Conservation (phyloP, 495 filamentous ascomycete species). For the Penicillium pancosmium region DNA sequence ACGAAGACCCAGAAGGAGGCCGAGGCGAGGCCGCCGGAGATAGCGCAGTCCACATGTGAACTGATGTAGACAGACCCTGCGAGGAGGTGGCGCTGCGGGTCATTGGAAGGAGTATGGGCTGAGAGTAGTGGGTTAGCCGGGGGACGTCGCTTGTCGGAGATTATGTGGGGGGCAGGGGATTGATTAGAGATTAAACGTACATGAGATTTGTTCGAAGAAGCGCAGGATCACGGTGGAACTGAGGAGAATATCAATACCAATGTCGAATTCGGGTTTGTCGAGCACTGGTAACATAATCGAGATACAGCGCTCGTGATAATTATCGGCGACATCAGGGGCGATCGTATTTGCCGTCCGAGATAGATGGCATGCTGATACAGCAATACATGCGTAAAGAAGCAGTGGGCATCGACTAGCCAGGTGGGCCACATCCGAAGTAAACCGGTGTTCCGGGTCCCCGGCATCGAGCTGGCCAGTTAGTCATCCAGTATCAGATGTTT, state of each 20-base stretch:
- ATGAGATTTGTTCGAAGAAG: slow-evolving; percentile 48
- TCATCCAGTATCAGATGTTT: background rate
- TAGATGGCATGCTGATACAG: slow-evolving; percentile 45
- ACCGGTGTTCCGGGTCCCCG: slow-evolving; percentile 41
- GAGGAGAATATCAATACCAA: slow-evolving; percentile 45
- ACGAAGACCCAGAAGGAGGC: slow-evolving; percentile 50
- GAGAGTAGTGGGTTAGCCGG: background rate
- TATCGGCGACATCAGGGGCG: slow-evolving; percentile 38
- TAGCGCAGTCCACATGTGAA: slow-evolving; percentile 43
- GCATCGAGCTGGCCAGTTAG: slow-evolving; percentile 36
- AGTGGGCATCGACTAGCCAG: slow-evolving; percentile 39
- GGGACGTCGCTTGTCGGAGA: background rate
- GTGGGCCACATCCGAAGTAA: slow-evolving; percentile 38
- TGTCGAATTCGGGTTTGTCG: slow-evolving; percentile 38
- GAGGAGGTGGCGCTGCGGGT: slow-evolving; percentile 44
- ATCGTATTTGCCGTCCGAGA: slow-evolving; percentile 39
- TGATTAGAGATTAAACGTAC: slow-evolving; percentile 20
- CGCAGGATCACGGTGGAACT: slow-evolving; percentile 46
- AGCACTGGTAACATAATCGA: slow-evolving; percentile 43
- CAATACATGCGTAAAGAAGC: slow-evolving; percentile 43
- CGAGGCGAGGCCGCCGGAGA: slow-evolving; percentile 40
- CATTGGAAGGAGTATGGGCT: slow-evolving; percentile 42
- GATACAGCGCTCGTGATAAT: slow-evolving; percentile 47
- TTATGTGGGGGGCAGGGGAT: background rate
- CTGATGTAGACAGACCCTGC: slow-evolving; percentile 50